These are phyloP conservation scores for Scutellaria galericulata DNA, from an alignment of 257 asterid genomes.

Conservation along the genomic window DNA sequence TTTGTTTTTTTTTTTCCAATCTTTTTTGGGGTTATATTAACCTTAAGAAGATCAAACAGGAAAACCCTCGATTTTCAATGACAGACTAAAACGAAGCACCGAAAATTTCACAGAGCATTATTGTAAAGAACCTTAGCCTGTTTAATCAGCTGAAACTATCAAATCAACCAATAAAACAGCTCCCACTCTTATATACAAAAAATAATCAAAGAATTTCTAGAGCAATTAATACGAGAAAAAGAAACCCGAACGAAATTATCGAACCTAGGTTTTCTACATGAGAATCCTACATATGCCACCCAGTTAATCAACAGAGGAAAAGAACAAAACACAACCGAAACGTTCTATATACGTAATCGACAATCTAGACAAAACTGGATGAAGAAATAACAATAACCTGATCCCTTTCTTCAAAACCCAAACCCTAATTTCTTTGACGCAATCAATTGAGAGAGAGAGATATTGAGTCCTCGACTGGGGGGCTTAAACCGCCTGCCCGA, in stretches of 20 bases:
- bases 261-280: slow-evolving; percentile 41
- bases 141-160: slow-evolving; percentile 37
- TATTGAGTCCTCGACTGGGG: slow-evolving; percentile 40
- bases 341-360: slow-evolving; percentile 6
- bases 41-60: slow-evolving; percentile 49
- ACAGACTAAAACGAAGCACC: slow-evolving; percentile 85
- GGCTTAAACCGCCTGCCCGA: slow-evolving; percentile 31
- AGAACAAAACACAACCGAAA: background rate
- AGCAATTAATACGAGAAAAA: background rate
- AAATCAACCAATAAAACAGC: slow-evolving; percentile 19
- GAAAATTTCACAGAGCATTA: slow-evolving; percentile 81
- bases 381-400: slow-evolving; percentile 34
- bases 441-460: slow-evolving; percentile 43
- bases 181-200: slow-evolving; percentile 38
- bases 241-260: slow-evolving; percentile 12
- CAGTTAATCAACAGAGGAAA: background rate
- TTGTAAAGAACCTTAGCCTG: slow-evolving; percentile 43
- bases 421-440: slow-evolving; percentile 42
- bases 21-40: slow-evolving; percentile 12
- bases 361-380: slow-evolving; percentile 26
- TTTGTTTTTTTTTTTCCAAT: background rate
- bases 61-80: slow-evolving; percentile 85
- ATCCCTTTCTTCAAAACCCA: slow-evolving; percentile 39
- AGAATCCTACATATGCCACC: slow-evolving; percentile 28
- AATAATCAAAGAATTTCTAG: slow-evolving; percentile 47